These are phyloP conservation scores for Botrytis cinerea DNA, from an alignment of 2,329 filamentous ascomycete species.

Conservation along the genomic window DNA sequence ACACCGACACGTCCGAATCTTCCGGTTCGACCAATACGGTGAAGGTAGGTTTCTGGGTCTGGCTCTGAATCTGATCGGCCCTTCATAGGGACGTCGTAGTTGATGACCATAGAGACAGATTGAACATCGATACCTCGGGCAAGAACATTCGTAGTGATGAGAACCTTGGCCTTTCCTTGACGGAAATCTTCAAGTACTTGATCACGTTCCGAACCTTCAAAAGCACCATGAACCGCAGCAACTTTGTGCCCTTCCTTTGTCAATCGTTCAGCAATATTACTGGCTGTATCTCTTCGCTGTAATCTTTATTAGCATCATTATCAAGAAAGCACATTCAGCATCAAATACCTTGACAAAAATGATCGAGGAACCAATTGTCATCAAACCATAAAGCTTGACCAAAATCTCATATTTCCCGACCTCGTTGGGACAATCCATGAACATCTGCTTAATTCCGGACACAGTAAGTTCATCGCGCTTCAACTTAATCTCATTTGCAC, in stretches of 20 bases:
- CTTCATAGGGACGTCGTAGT: slow-evolving; percentile 85
- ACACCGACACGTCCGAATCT: slow-evolving; percentile 96
- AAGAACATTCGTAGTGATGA: slow-evolving; percentile 96
- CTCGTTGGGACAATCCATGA: slow-evolving; percentile 85
- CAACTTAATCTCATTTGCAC: slow-evolving; percentile 83
- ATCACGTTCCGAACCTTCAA: slow-evolving; percentile 83
- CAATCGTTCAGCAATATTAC: slow-evolving; percentile 84
- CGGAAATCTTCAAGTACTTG: slow-evolving; percentile 84
- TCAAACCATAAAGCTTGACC: slow-evolving; percentile 89
- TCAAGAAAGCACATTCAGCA: background rate
- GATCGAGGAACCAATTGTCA: slow-evolving; percentile 96
- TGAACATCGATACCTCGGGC: slow-evolving; percentile 94
- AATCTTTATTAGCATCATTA: background rate
- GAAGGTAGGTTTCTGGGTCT: slow-evolving; percentile 93
- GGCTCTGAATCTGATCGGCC: slow-evolving; percentile 76
- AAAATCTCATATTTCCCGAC: slow-evolving; percentile 84
- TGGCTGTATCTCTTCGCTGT: slow-evolving; percentile 82
- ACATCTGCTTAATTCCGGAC: slow-evolving; percentile 96
- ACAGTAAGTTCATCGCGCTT: slow-evolving; percentile 91
- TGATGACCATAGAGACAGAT: slow-evolving; percentile 96
- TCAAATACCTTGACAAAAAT: slow-evolving; percentile 88
- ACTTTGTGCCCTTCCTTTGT: slow-evolving; percentile 86
- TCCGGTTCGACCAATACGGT: slow-evolving; percentile 95
- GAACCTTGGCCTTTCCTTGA: slow-evolving; percentile 83
- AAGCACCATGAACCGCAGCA: slow-evolving; percentile 82